Evolutionary conservation across 1,284 basidiomycete genomes (phyloP).

Genomic region (Irpex rosettiformis): DNA sequence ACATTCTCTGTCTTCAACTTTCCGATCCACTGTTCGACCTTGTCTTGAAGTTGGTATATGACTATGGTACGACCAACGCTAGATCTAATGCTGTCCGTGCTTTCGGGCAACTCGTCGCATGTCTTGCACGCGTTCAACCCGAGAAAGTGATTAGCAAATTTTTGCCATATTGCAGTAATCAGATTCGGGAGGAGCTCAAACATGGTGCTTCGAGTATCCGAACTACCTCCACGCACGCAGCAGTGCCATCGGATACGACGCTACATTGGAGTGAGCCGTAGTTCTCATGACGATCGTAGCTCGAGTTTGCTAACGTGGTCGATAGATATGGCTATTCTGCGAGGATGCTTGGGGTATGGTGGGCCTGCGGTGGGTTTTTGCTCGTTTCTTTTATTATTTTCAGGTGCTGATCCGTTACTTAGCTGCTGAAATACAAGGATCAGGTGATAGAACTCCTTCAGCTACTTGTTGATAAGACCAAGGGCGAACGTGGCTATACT

Average conservation of each 20-base stretch:
- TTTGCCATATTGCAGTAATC: slow-evolving; percentile 75
- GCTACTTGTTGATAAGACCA: slow-evolving; percentile 75
- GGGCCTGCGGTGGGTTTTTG: slow-evolving; percentile 49
- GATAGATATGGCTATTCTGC: slow-evolving; percentile 72
- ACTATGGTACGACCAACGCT: slow-evolving; percentile 84
- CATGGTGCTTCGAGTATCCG: slow-evolving; percentile 91
- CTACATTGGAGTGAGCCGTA: slow-evolving; percentile 85
- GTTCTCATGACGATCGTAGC: slow-evolving; percentile 8
- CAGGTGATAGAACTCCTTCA: slow-evolving; percentile 68
- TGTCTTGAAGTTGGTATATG: slow-evolving; percentile 80
- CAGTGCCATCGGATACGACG: slow-evolving; percentile 86
- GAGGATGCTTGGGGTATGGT: slow-evolving; percentile 75
- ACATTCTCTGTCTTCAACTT: slow-evolving; percentile 85
- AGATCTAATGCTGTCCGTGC: slow-evolving; percentile 89
- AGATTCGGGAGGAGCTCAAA: slow-evolving; percentile 84
- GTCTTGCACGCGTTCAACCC: slow-evolving; percentile 80
- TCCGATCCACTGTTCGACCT: slow-evolving; percentile 87
- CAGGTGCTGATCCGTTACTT: slow-evolving; percentile 1
- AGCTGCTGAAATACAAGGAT: slow-evolving; percentile 73
- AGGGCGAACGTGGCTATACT: slow-evolving; percentile 88
- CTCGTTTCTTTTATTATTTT: slow-evolving; percentile 1
- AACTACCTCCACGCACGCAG: slow-evolving; percentile 83
- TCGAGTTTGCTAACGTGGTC: slow-evolving; percentile 7
- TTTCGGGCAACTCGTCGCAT: slow-evolving; percentile 87
- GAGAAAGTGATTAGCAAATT: slow-evolving; percentile 79